Conservation (phyloP, 176 grass and related monocot species). For the Bromus sterilis region DNA sequence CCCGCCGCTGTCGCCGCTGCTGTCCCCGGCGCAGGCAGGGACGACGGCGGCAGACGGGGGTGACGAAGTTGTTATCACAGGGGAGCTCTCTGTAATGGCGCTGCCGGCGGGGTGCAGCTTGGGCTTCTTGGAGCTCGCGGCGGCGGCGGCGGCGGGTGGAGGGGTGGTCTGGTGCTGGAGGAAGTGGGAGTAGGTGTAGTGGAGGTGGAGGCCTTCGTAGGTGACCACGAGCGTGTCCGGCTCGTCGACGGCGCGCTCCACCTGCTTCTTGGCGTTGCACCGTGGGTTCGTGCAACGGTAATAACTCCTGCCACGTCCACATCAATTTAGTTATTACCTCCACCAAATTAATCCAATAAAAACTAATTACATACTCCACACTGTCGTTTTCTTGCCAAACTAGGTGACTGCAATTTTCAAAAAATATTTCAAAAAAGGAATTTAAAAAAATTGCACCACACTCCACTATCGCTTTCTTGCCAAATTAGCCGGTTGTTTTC, state of each 20-base stretch:
- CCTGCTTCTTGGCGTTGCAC: slow-evolving; percentile 94
- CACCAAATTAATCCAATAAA: background rate
- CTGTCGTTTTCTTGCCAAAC: no score
- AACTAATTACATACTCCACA: no score
- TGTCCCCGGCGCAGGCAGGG: background rate
- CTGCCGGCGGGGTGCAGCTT: slow-evolving; percentile 13
- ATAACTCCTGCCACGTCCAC: slow-evolving; percentile 65
- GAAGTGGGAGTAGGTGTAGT: slow-evolving; percentile 81
- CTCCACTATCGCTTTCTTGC: background rate
- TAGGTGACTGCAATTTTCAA: no score
- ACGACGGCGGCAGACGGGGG: background rate
- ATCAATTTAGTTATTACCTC: background rate
- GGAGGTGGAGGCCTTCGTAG: slow-evolving; percentile 93
- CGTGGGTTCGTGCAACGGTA: slow-evolving; percentile 96
- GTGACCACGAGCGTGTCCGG: slow-evolving; percentile 60
- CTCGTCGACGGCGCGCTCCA: slow-evolving; percentile 73
- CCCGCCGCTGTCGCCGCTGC: background rate
- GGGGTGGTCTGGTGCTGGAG: background rate
- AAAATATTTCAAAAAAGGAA: no score
- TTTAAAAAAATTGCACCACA: background rate
- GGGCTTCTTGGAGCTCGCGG: slow-evolving; percentile 39
- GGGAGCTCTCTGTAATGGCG: background rate
- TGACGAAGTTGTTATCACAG: background rate
- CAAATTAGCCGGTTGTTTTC: background rate
- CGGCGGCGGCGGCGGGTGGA: no score